Conservation (phyloP, 441 rosid species). For the Gossypium trilobum region DNA sequence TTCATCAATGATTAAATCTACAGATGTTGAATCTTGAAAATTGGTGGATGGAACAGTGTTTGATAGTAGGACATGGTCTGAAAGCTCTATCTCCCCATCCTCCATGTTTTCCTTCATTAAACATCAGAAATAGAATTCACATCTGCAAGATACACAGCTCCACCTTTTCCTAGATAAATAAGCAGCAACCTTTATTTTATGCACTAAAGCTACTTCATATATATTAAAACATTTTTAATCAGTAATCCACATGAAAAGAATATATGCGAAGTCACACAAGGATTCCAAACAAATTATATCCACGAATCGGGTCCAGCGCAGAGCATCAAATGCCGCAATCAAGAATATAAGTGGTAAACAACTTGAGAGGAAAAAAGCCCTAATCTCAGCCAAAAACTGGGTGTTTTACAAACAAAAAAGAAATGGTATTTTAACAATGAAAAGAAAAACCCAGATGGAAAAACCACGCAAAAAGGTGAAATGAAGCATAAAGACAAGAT, state of each 20-base stretch:
- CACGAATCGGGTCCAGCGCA: constrained; percentile 8
- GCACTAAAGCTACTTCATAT: not conserved
- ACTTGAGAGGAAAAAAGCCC: constrained; percentile 9
- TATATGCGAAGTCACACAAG: constrained; percentile 27
- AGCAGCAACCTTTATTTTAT: not conserved
- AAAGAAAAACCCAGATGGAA: constrained; percentile 27
- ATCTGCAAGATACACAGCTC: constrained; percentile 14
- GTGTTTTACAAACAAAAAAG: not conserved
- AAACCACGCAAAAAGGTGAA: constrained; percentile 14
- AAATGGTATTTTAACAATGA: not conserved
- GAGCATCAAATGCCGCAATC: constrained; percentile 17
- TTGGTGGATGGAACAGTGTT: constrained; percentile 20
- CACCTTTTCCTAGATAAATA: not conserved
- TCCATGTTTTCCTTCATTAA: constrained; percentile 23
- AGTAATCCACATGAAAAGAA: constrained; percentile 14
- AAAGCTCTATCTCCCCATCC: constrained; percentile 37
- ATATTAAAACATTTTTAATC: not conserved
- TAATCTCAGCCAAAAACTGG: not conserved
- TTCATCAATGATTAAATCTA: constrained; percentile 32
- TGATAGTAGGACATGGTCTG: constrained; percentile 20
- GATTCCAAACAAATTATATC: constrained; percentile 6
- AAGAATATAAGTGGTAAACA: constrained; percentile 10
- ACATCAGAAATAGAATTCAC: not conserved
- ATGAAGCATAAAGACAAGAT: constrained; percentile 15
- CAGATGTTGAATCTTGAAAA: constrained; percentile 20